Conservation (phyloP, 2,329 filamentous ascomycete species). For the Fusarium bulbicola region DNA sequence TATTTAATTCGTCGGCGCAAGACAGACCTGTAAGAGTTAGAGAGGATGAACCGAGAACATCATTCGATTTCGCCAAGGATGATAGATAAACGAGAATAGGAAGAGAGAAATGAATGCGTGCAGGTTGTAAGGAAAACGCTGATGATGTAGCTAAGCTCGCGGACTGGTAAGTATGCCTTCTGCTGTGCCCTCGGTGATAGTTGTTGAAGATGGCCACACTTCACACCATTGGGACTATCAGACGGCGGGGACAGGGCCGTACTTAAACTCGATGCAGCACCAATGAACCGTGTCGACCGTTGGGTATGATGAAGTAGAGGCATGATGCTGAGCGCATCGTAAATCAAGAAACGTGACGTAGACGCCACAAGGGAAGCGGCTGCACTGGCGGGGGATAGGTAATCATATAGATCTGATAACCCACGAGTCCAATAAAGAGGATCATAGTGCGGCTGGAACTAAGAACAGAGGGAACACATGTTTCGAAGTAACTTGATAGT, state of each 20-base stretch:
- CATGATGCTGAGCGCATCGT: conserved; percentile 25
- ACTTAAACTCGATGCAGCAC: neutral
- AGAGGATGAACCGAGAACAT: neutral
- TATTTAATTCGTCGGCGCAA: conserved; percentile 25
- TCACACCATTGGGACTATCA: neutral
- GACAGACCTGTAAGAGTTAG: conserved; percentile 22
- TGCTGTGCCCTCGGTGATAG: conserved; percentile 10
- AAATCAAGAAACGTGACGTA: conserved; percentile 39
- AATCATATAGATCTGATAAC: conserved; percentile 3
- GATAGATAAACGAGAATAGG: neutral
- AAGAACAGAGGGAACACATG: neutral
- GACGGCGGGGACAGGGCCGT: neutral
- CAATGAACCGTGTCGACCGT: conserved; percentile 1
- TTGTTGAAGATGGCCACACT: neutral
- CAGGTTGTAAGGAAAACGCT: conserved; percentile 7
- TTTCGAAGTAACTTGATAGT: neutral
- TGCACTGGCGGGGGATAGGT: conserved; percentile 20
- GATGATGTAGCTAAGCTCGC: conserved; percentile 35
- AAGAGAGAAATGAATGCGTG: neutral
- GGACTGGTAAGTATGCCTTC: conserved; percentile 12
- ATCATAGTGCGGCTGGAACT: neutral
- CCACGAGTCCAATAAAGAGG: conserved; percentile 1
- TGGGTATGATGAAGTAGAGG: neutral
- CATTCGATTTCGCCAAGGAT: neutral
- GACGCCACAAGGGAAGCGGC: conserved; percentile 24